A percentile compares a stretch with the other conserved stretches of the same genome.
Evolutionary conservation across 805 yeast species (phyloP).

Genomic region (Pichia thaimueangensis): DNA sequence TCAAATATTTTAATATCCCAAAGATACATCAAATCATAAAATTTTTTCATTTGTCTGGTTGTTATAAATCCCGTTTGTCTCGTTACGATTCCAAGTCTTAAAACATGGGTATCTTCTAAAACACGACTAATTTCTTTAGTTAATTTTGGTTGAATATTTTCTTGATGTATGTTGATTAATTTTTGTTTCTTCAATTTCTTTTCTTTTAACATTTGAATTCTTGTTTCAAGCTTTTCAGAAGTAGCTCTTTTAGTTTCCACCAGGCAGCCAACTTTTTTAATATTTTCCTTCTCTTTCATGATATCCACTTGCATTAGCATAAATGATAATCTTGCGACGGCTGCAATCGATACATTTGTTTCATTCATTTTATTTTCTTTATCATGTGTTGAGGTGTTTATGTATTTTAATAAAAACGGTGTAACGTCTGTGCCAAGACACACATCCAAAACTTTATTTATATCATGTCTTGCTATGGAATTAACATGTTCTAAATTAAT

Average conservation of each 20-base stretch:
- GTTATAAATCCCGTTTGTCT: slow-evolving; percentile 3
- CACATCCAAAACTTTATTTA: slow-evolving; percentile 19
- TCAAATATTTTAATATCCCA: slow-evolving; percentile 9
- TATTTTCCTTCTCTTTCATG: background rate
- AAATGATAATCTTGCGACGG: slow-evolving; percentile 27
- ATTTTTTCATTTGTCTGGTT: background rate
- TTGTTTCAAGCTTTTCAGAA: slow-evolving; percentile 13
- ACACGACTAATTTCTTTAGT: background rate
- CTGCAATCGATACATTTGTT: slow-evolving; percentile 15
- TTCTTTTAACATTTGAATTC: background rate
- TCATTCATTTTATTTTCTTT: background rate
- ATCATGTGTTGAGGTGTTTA: slow-evolving; percentile 7
- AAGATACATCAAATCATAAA: slow-evolving; percentile 2
- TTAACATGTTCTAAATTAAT: slow-evolving; percentile 19
- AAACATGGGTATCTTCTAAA: background rate
- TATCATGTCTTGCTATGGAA: slow-evolving; percentile 16
- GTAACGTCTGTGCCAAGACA: slow-evolving; percentile 24
- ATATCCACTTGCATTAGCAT: slow-evolving; percentile 27
- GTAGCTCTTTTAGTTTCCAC: slow-evolving; percentile 5
- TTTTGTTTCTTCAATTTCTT: background rate
- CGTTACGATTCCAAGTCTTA: background rate
- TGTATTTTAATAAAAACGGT: slow-evolving; percentile 14
- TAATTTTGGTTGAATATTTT: background rate
- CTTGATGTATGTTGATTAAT: background rate
- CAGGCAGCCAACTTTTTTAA: background rate